A percentile compares a stretch with the other conserved stretches of the same genome.
Conservation (phyloP, 768 basidiomycete species). For the Tylopilus cervinicoccineus region DNA sequence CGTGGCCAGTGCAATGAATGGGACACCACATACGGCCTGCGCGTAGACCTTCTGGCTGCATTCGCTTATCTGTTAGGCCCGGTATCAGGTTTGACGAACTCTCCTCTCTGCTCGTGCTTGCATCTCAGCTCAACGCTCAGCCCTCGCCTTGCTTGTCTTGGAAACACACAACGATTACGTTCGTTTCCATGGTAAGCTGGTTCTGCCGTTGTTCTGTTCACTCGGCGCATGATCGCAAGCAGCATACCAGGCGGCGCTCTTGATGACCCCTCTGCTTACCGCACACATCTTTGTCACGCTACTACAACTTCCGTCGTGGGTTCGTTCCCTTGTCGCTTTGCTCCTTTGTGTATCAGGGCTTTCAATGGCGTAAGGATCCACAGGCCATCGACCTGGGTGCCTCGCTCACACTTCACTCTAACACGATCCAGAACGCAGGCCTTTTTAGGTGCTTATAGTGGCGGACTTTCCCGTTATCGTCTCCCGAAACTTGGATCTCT, state of each 20-base stretch:
- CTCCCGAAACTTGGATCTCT: conserved; percentile 60
- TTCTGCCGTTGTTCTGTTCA: conserved; percentile 2
- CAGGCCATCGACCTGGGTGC: not conserved
- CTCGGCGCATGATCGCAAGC: conserved; percentile 8
- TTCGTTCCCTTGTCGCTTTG: conserved; percentile 48
- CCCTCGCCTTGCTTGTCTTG: conserved; percentile 59
- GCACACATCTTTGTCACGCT: conserved; percentile 53
- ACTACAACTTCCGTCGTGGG: conserved; percentile 48
- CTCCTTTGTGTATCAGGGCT: conserved; percentile 38
- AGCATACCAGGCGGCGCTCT: conserved; percentile 79
- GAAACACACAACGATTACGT: conserved; percentile 76
- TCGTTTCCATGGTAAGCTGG: conserved; percentile 65
- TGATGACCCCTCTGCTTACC: conserved; percentile 59
- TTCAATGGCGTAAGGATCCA: conserved; percentile 53
- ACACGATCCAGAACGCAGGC: conserved; percentile 27
- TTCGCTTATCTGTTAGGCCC: conserved; percentile 67
- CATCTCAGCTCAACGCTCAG: conserved; percentile 31
- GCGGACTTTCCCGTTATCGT: conserved; percentile 51
- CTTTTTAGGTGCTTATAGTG: conserved; percentile 49
- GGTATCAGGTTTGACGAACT: conserved; percentile 53
- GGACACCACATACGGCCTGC: conserved; percentile 65
- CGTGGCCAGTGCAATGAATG: conserved; percentile 51
- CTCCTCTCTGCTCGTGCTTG: not conserved
- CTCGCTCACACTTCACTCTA: conserved; percentile 13
- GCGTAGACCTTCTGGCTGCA: conserved; percentile 65